phyloP scores from a whole-genome alignment of 1,284 basidiomycete species.

The Mrakiaceae sp. region DNA sequence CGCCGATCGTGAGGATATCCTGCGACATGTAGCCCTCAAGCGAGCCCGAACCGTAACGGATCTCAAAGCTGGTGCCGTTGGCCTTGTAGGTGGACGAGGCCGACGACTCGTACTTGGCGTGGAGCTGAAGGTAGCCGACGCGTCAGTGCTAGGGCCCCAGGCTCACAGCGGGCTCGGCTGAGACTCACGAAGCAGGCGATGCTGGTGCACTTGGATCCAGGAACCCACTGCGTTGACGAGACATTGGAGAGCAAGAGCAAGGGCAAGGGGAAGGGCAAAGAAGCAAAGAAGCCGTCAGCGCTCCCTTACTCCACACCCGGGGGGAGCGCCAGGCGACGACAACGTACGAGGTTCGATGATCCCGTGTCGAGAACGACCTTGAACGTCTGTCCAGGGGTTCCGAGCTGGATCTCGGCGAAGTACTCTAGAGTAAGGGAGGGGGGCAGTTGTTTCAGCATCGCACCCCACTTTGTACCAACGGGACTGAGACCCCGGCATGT shows the following conservation, averaged over 20 bases:
- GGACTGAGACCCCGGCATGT: not conserved
- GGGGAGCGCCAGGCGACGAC: constrained; percentile 21
- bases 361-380: constrained; percentile 48
- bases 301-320: too few relatives aligned
- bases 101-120: constrained; percentile 82
- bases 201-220: constrained; percentile 74
- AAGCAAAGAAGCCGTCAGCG: too few relatives aligned
- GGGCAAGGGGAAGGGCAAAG: too few relatives aligned
- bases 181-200: constrained; percentile 80
- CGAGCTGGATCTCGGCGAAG: constrained; percentile 17
- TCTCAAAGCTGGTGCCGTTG: constrained; percentile 84
- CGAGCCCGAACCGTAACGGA: constrained; percentile 92
- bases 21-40: constrained; percentile 94
- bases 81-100: constrained; percentile 77
- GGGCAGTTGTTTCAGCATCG: not conserved
- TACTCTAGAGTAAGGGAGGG: constrained; percentile 13
- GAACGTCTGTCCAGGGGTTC: constrained; percentile 40
- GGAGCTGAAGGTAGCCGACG: constrained; percentile 39
- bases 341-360: constrained; percentile 40
- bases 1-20: constrained; percentile 73
- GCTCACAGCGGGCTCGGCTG: not conserved
- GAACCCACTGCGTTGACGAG: constrained; percentile 52
- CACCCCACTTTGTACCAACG: not conserved
- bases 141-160: not conserved
- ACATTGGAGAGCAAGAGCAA: too few relatives aligned